Percentiles rank a stretch among this genome's conserved stretches.
phyloP scores from a whole-genome alignment of 2,329 filamentous ascomycete genomes.

The Biscogniauxia mediterranea region DNA sequence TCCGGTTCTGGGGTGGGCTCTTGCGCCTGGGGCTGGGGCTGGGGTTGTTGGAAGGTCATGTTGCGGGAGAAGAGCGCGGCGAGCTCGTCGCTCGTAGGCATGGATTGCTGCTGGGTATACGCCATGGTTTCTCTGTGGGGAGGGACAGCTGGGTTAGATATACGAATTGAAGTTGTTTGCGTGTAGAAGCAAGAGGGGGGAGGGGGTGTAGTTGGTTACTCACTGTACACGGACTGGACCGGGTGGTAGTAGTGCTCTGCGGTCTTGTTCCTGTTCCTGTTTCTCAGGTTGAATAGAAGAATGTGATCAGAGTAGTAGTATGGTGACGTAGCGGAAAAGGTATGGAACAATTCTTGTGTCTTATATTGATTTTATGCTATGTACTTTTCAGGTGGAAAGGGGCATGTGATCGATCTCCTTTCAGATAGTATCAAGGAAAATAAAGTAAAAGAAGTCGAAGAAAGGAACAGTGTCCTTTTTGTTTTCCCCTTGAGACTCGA shows the following conservation, averaged over 20 bases:
- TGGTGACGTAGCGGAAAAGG: no score
- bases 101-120: conserved; percentile 43
- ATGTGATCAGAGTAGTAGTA: no score
- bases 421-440: no score
- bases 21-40: conserved; percentile 23
- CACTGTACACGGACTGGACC: neutral
- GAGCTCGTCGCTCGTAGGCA: conserved; percentile 77
- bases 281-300: neutral
- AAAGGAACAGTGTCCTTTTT: conserved; percentile 14
- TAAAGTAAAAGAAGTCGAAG: no score
- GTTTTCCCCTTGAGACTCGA: conserved; percentile 13
- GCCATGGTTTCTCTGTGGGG: conserved; percentile 34
- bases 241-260: neutral
- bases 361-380: no score
- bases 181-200: conserved; percentile 3
- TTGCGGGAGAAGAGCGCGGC: conserved; percentile 75
- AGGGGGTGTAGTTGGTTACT: conserved; percentile 11
- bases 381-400: no score
- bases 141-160: conserved; percentile 11
- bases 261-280: conserved; percentile 9
- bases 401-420: no score
- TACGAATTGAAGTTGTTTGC: neutral
- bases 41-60: conserved; percentile 60
- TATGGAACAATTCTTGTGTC: no score
- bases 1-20: conserved; percentile 34